Evolutionary conservation across 2,329 filamentous ascomycete species (phyloP).

Genomic region (Alternaria gaisen): DNA sequence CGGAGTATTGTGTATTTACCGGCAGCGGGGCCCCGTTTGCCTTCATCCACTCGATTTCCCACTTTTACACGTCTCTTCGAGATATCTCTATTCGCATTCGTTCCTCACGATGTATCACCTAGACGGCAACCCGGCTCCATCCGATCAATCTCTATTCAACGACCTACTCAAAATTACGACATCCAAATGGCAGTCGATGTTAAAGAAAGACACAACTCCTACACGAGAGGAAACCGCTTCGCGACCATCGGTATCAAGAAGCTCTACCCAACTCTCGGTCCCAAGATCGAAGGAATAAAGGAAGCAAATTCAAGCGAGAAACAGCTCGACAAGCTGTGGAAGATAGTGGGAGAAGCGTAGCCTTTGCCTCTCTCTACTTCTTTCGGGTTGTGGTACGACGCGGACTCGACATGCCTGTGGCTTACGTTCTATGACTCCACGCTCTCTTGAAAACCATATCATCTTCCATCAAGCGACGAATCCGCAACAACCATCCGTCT

Average conservation of each 20-base stretch:
- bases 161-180: slow-evolving; percentile 33
- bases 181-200: slow-evolving; percentile 32
- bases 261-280: slow-evolving; percentile 49
- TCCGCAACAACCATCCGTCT: background rate
- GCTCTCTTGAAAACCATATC: background rate
- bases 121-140: slow-evolving; percentile 30
- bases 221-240: slow-evolving; percentile 16
- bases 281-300: slow-evolving; percentile 44
- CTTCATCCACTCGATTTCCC: background rate
- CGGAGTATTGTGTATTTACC: slow-evolving; percentile 10
- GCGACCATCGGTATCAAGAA: slow-evolving; percentile 44
- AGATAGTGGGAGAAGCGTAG: background rate
- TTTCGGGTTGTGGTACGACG: background rate
- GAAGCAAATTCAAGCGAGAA: background rate
- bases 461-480: background rate
- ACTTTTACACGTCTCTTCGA: background rate
- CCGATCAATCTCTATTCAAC: slow-evolving; percentile 31
- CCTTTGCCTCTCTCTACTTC: background rate
- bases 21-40: slow-evolving; percentile 10
- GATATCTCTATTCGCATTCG: background rate
- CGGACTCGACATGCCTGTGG: background rate
- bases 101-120: slow-evolving; percentile 34
- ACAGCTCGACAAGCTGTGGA: background rate
- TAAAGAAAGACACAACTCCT: slow-evolving; percentile 17
- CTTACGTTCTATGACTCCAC: background rate